Percentiles rank a stretch among this genome's conserved stretches.
phyloP scores from a whole-genome alignment of 1,139 yeast species.

The Magnusiomyces tetraspermus region DNA sequence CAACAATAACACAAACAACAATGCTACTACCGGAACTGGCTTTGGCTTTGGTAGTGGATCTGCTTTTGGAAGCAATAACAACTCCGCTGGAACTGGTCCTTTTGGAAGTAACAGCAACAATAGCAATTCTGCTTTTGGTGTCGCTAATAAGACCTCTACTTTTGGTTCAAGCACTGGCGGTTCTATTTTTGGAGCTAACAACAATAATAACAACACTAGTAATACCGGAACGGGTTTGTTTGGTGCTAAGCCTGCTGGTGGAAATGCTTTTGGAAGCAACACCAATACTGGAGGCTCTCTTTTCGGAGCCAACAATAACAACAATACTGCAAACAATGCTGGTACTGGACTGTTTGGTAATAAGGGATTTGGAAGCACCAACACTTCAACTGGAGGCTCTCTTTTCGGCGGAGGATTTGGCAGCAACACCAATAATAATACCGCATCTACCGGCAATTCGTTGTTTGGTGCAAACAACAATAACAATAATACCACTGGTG shows the following conservation, averaged over 20 bases:
- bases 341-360: constrained; percentile 32
- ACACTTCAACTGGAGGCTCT: constrained; percentile 27
- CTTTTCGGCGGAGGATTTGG: constrained; percentile 20
- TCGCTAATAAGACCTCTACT: constrained; percentile 6
- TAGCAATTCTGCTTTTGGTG: constrained; percentile 30
- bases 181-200: constrained; percentile 25
- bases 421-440: constrained; percentile 9
- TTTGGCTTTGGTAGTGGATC: constrained; percentile 8
- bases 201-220: constrained; percentile 22
- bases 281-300: constrained; percentile 23
- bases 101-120: constrained; percentile 17
- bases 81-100: constrained; percentile 18
- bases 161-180: constrained; percentile 21
- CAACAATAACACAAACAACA: not conserved
- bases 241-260: constrained; percentile 17
- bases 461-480: constrained; percentile 12
- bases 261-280: constrained; percentile 9
- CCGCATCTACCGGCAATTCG: constrained; percentile 9
- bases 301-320: constrained; percentile 28
- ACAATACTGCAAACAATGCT: constrained; percentile 16
- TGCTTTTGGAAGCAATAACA: constrained; percentile 8
- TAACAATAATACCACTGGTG: constrained; percentile 21
- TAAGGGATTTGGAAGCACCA: constrained; percentile 19
- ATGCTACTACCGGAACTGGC: not conserved
- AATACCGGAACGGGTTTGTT: constrained; percentile 19